Conservation (phyloP, 2,329 filamentous ascomycete species). For the Pseudogymnoascus destructans region DNA sequence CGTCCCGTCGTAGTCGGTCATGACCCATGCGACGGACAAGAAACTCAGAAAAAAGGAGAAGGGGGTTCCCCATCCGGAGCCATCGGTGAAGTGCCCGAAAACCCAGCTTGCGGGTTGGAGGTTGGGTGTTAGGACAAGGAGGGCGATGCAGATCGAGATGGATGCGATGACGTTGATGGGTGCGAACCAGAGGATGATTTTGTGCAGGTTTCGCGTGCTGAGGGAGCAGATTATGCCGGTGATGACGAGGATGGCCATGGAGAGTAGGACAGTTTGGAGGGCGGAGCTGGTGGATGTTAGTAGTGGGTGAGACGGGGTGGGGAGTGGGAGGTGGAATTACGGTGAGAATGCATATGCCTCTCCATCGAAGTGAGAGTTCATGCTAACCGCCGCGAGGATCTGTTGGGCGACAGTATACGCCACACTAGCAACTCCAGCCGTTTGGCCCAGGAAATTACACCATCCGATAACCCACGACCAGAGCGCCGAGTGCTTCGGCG, state of each 20-base stretch:
- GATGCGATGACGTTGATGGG: conserved; percentile 52
- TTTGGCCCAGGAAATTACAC: conserved; percentile 53
- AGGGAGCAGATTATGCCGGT: conserved; percentile 48
- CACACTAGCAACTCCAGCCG: conserved; percentile 47
- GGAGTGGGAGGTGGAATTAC: conserved; percentile 30
- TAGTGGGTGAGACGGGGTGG: neutral
- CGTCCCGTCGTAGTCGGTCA: conserved; percentile 56
- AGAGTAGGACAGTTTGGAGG: conserved; percentile 43
- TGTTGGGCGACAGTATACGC: conserved; percentile 52
- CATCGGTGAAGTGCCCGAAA: conserved; percentile 46
- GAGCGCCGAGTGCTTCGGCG: conserved; percentile 44
- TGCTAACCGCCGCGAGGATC: conserved; percentile 46
- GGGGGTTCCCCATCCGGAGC: conserved; percentile 47
- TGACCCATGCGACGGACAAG: conserved; percentile 46
- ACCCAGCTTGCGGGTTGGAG: conserved; percentile 47
- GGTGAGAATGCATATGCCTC: conserved; percentile 41
- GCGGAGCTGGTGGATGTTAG: conserved; percentile 33
- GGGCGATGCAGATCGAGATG: conserved; percentile 43
- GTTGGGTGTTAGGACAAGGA: conserved; percentile 44
- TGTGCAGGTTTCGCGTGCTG: conserved; percentile 44
- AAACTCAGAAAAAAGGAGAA: conserved; percentile 50
- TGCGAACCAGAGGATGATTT: conserved; percentile 50
- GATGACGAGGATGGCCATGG: conserved; percentile 40
- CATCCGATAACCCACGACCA: conserved; percentile 56
- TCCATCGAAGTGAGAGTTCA: conserved; percentile 42